Percentiles rank a stretch among this genome's conserved stretches.
These are phyloP conservation scores for Sclerotinia minor DNA, from an alignment of 2,329 filamentous ascomycete species.

Conservation along the genomic window DNA sequence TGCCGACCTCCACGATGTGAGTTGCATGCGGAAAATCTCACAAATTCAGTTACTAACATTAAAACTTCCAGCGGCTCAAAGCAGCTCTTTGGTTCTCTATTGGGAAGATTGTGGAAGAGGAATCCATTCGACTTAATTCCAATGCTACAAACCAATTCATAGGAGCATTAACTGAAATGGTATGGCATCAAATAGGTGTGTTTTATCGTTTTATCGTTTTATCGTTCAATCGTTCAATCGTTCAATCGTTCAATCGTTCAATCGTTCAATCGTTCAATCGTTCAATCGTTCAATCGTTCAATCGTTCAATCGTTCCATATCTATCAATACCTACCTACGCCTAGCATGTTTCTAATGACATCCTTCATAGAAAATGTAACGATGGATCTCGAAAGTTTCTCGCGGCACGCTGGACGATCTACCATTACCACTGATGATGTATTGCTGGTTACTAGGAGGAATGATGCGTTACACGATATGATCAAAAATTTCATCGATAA, in stretches of 20 bases:
- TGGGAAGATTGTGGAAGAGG: slow-evolving; percentile 85
- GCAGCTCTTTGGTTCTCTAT: slow-evolving; percentile 81
- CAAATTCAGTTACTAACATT: neutral
- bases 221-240: no score
- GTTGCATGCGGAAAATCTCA: neutral
- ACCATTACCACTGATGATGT: slow-evolving; percentile 86
- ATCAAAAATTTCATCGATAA: slow-evolving; percentile 68
- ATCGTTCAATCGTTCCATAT: neutral
- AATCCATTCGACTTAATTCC: slow-evolving; percentile 68
- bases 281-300: no score
- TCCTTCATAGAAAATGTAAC: slow-evolving; percentile 51
- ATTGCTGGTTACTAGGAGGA: slow-evolving; percentile 80
- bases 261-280: no score
- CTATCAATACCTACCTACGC: no score
- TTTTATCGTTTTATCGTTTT: neutral
- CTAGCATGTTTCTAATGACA: neutral
- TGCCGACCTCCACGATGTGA: slow-evolving; percentile 33
- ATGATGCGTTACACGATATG: slow-evolving; percentile 78
- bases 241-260: no score
- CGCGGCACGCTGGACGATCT: slow-evolving; percentile 76
- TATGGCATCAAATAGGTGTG: slow-evolving; percentile 82
- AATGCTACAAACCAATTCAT: slow-evolving; percentile 94
- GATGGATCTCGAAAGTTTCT: slow-evolving; percentile 64
- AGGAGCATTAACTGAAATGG: slow-evolving; percentile 78
- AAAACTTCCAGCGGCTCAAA: slow-evolving; percentile 66